Evolutionary conservation across 2,329 filamentous ascomycete genomes (phyloP), one percentile per base, ranked within the genome.

Genomic region (Leptosphaerulina australis): DNA sequence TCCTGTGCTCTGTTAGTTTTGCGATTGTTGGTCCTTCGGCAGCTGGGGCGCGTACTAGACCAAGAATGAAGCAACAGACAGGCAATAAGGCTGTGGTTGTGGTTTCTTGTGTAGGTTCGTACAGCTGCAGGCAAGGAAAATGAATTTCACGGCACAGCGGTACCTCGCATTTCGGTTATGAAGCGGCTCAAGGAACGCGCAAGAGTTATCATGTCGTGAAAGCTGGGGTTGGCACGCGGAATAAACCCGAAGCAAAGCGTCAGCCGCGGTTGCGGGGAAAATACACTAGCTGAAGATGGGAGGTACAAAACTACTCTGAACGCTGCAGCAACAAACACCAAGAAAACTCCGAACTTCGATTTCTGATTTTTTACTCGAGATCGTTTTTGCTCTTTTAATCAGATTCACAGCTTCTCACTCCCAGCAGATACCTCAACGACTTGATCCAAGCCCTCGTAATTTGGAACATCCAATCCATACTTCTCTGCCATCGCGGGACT

Each of bases 401-500:
- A 18, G 17, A 10, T 10, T 36, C n/a, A 51, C 25, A 66, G 33
- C 55, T 64, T 68, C 20, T 52, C 63, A 22, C 58, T 53, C n/a
- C 65, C 63, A 5, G 69, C 59, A 7, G 56, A 47, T 20, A 95
- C 80, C 73, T 99, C 94, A 44, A 92, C 87, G 60, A 97, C 80
- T 74, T 97, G 94, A 73, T 97, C 92, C 59, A 94, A 76, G 0
- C 92, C 94, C 62, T 88, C 79, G 73, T 97, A 99, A 57, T 83
- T 76, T 4, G 93, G 93, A 44, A 96, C 71, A 62, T 94, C 88
- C 55, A 99, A 81, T 36, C 84, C 84, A 76, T 96, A 99, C 75
- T 94, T 97, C 62, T 88, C 83, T 25, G 91, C 88, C 64, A 97
- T 85, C 41, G 81, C 79, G 44, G 84, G 83, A 15, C 88, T 84